These are phyloP conservation scores for Suillus discolor DNA, from an alignment of 768 basidiomycete genomes.

Conservation along the genomic window DNA sequence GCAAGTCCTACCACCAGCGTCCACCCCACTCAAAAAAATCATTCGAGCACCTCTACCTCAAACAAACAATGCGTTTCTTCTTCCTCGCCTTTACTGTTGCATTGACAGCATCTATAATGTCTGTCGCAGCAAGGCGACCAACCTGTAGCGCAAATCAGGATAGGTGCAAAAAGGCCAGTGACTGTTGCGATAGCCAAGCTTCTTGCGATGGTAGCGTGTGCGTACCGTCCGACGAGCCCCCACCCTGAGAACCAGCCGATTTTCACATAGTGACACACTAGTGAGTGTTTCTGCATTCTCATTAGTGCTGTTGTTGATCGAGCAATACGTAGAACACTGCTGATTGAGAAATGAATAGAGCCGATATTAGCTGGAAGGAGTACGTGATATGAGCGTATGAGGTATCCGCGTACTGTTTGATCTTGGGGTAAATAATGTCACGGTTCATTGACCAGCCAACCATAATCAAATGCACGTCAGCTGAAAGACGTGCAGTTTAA, in stretches of 20 bases:
- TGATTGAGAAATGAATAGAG: background rate
- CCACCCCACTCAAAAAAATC: background rate
- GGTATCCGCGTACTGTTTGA: too few species aligned
- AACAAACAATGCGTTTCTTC: background rate
- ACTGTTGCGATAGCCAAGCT: too few species aligned
- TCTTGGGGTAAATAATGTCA: too few species aligned
- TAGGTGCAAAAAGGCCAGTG: too few species aligned
- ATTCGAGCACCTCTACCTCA: background rate
- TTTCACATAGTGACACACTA: background rate
- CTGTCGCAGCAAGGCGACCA: background rate
- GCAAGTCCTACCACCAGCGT: background rate
- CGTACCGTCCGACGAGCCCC: too few species aligned
- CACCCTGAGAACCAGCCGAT: background rate
- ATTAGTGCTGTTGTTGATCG: background rate
- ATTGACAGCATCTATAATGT: background rate
- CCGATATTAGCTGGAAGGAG: background rate
- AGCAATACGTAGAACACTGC: background rate
- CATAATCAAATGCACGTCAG: too few species aligned
- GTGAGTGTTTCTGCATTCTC: background rate
- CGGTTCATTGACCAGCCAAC: too few species aligned
- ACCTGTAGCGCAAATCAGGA: too few species aligned
- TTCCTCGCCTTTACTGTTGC: background rate
- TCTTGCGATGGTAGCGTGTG: too few species aligned
- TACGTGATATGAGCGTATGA: background rate
- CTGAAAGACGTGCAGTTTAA: too few species aligned